Base-by-base conservation (phyloP, 164 flowering plant species). In the Aristolochia contorta region DNA sequence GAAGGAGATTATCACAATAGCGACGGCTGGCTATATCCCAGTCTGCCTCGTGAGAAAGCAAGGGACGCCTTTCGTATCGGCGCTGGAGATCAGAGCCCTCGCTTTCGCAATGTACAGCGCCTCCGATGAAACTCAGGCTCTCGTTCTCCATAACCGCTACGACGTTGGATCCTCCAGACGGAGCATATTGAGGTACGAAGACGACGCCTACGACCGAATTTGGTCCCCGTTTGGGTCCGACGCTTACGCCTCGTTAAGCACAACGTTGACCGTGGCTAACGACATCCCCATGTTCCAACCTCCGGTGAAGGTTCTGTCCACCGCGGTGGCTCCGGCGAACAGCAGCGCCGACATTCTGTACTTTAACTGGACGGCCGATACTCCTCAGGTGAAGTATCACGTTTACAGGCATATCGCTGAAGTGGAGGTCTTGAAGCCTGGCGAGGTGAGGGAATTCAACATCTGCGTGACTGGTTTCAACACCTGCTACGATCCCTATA, bases 1-100 rank as follows among this genome's bases (percentile, higher is more conserved):
- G 10, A 46, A 47, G 8, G 85, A 81, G 70, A 75, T 77, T 19
- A 67, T 80, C 1, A 55, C 57, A 22, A 33, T 63, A 2, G 67
- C 76, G 2, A 2, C 47, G 5, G 22, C 60, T 0, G 59, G 70
- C 43, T 54, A 25, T 49, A 4, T 79, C 18, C 14, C 63, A 16
- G 72, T 77, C 9, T 81, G 85, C 47, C 80, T 81, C 32, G 30
- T 4, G 66, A 74, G 14, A 62, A 78, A 51, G 72, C 58, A 1
- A 74, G 80, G 82, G 33, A 69, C 69, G 5, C 85, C 85, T 53
- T 78, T 77, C 63, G 66, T 78, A 43, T 74, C 80, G 6, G 70
- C 63, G 30, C 46, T 81, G 50, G 81, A 75, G 55, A 61, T 77
- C 6, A 67, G 81, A 62, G 74, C 66, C 3, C 37, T 47, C 18